These are phyloP conservation scores for Paramyrothecium sp. DNA, from an alignment of 2,329 filamentous ascomycete species.

Conservation along the genomic window DNA sequence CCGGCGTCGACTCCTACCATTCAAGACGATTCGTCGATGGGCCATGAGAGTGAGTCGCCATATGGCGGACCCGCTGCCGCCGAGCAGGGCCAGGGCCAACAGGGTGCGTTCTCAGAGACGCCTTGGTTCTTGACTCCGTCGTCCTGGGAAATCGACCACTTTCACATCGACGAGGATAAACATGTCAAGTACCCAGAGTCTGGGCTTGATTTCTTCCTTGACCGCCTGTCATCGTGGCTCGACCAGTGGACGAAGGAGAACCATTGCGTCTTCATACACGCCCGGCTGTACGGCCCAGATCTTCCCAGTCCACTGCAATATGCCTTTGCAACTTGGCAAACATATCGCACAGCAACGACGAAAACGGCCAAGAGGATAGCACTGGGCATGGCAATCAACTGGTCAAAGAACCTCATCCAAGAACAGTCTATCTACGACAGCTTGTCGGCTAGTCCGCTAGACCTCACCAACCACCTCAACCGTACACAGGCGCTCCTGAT, in stretches of 20 bases:
- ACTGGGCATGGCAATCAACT: not conserved
- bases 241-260: slow-evolving; percentile 3
- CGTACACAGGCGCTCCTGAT: slow-evolving; percentile 6
- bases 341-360: not conserved
- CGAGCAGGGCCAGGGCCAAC: no score
- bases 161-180: not conserved
- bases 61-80: no score
- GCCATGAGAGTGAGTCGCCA: no score
- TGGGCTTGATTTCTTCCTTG: slow-evolving; percentile 3
- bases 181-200: not conserved
- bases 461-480: slow-evolving; percentile 2
- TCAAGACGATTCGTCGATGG: no score
- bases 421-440: slow-evolving; percentile 1
- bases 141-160: slow-evolving; percentile 2
- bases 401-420: slow-evolving; percentile 2
- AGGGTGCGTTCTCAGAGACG: not conserved
- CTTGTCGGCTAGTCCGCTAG: not conserved
- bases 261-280: slow-evolving; percentile 4
- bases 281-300: slow-evolving; percentile 1
- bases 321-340: not conserved
- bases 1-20: no score
- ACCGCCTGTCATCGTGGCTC: slow-evolving; percentile 5
- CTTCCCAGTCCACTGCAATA: slow-evolving; percentile 1
- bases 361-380: not conserved
- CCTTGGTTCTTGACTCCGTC: not conserved